These are phyloP conservation scores for Earliella scabrosa DNA, from an alignment of 1,284 basidiomycete species.

Conservation along the genomic window DNA sequence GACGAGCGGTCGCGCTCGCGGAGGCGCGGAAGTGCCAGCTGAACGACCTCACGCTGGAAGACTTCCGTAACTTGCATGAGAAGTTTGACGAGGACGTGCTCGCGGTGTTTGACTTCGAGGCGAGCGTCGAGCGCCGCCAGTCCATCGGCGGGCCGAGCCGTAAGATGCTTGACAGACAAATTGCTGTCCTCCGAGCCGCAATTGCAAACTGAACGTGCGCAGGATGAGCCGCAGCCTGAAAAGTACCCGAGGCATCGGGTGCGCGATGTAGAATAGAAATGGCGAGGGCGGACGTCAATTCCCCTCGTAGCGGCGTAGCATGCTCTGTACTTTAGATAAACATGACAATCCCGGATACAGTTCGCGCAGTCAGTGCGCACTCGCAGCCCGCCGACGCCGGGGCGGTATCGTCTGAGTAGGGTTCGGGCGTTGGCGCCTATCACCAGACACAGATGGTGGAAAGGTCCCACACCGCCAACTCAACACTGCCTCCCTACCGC, in stretches of 20 bases:
- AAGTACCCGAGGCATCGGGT: too few species aligned
- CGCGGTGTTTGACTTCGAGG: constrained; percentile 90
- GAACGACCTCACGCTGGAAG: constrained; percentile 78
- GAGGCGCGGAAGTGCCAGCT: constrained; percentile 84
- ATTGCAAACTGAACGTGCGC: constrained; percentile 36
- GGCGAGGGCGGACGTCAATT: not conserved
- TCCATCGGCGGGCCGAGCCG: constrained; percentile 92
- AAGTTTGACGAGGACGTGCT: constrained; percentile 86
- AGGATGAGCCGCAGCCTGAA: too few species aligned
- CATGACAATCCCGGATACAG: not conserved
- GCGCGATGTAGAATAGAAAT: not conserved
- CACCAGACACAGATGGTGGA: constrained; percentile 6
- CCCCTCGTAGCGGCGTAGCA: not conserved
- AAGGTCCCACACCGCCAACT: constrained; percentile 24
- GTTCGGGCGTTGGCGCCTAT: constrained; percentile 16
- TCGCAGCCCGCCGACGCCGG: too few species aligned
- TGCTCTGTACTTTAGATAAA: not conserved
- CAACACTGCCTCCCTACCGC: constrained; percentile 14
- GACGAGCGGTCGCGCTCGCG: constrained; percentile 92
- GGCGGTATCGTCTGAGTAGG: not conserved
- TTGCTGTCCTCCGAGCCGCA: constrained; percentile 65
- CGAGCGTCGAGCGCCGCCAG: constrained; percentile 92
- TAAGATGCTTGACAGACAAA: constrained; percentile 86
- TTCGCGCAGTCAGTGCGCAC: not conserved
- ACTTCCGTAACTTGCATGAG: constrained; percentile 78